Percentiles rank a stretch among this genome's conserved stretches.
Conservation (phyloP, 352 stramenopile species). For the Nothophytophthora sp. region DNA sequence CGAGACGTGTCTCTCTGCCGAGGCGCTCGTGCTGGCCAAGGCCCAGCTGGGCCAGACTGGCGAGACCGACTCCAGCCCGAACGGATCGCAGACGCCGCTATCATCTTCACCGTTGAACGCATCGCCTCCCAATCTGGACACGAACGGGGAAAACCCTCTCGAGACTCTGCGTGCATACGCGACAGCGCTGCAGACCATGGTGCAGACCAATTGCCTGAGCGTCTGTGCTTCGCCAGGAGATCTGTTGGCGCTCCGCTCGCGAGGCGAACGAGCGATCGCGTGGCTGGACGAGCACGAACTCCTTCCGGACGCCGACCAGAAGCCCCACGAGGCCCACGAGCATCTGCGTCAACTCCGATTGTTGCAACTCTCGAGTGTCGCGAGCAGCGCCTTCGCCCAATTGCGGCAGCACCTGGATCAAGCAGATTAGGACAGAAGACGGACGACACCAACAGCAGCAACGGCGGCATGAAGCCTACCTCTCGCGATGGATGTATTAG, state of each 20-base stretch:
- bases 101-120: not conserved
- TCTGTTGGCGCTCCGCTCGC: conserved; percentile 14
- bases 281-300: conserved; percentile 18
- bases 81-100: not conserved
- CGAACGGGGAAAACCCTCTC: not conserved
- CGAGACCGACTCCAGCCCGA: not conserved
- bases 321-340: conserved; percentile 2
- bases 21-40: conserved; percentile 25
- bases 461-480: conserved; percentile 7
- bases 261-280: conserved; percentile 12
- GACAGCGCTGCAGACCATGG: conserved; percentile 13
- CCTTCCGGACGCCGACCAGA: not conserved
- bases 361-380: conserved; percentile 19
- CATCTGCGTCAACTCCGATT: conserved; percentile 21
- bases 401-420: conserved; percentile 18
- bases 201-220: conserved; percentile 11
- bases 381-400: conserved; percentile 14
- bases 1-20: conserved; percentile 26
- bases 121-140: not conserved
- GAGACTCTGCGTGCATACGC: conserved; percentile 14
- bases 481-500: conserved; percentile 17
- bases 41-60: conserved; percentile 5
- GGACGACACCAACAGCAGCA: conserved; percentile 3
- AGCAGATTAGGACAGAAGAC: conserved; percentile 6
- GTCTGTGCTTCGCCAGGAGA: conserved; percentile 25